Conservation (phyloP, 2,329 filamentous ascomycete species). For the Diaporthe humulicola region DNA sequence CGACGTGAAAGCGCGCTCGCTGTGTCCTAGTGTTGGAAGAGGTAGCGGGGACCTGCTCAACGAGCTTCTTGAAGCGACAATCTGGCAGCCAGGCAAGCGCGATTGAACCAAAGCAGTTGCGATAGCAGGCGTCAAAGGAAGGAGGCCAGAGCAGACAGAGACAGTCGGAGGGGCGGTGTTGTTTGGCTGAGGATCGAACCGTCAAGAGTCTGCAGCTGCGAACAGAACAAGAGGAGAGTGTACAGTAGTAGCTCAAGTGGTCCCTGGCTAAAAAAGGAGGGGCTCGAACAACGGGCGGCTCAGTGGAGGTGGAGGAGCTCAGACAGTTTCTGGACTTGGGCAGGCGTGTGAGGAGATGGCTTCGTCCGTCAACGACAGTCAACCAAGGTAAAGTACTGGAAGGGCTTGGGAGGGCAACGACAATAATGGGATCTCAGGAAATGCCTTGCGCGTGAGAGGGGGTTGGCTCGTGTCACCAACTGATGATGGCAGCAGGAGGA, state of each 20-base stretch:
- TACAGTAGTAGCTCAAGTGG: constrained; percentile 29
- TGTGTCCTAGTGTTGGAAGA: background rate
- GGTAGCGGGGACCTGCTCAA: background rate
- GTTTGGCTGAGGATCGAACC: constrained; percentile 1
- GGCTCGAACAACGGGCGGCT: constrained; percentile 19
- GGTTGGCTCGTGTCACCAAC: constrained; percentile 24
- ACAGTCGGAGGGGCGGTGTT: constrained; percentile 5
- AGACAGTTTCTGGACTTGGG: background rate
- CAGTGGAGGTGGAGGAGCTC: constrained; percentile 18
- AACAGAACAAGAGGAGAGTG: constrained; percentile 6
- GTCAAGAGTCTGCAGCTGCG: constrained; percentile 27
- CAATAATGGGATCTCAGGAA: constrained; percentile 8
- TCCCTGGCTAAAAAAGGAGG: constrained; percentile 35
- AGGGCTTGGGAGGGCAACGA: background rate
- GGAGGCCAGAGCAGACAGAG: background rate
- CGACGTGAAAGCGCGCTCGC: constrained; percentile 24
- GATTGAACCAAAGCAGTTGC: constrained; percentile 8
- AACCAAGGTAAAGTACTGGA: background rate
- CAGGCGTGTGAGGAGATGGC: background rate
- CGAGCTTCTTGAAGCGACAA: constrained; percentile 12
- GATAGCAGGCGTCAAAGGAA: background rate
- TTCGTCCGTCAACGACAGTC: constrained; percentile 6
- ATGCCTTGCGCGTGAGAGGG: constrained; percentile 15
- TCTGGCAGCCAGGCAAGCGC: background rate
- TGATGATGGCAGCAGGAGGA: constrained; percentile 22